phyloP scores from a whole-genome alignment of 768 basidiomycete species.

The Amanita subjunquillea region DNA sequence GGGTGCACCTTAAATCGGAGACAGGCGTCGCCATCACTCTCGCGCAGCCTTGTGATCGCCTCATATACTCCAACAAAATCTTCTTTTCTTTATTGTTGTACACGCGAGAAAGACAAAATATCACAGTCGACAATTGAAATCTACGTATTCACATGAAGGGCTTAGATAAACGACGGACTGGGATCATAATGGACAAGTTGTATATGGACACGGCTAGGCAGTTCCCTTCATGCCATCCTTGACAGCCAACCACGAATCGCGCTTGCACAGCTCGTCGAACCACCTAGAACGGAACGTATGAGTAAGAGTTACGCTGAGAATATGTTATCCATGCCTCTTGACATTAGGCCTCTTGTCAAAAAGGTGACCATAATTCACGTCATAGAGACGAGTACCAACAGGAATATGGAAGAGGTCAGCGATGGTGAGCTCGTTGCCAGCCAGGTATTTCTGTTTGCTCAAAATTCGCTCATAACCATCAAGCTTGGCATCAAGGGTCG shows the following conservation, averaged over 20 bases:
- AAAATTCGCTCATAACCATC: constrained; percentile 49
- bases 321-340: constrained; percentile 19
- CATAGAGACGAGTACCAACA: constrained; percentile 16
- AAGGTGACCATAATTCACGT: constrained; percentile 18
- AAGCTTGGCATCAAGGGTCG: constrained; percentile 29
- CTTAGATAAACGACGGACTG: too few relatives aligned
- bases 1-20: too few relatives aligned
- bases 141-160: too few relatives aligned
- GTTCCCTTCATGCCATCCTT: constrained; percentile 22
- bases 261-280: constrained; percentile 24
- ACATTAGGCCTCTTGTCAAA: constrained; percentile 29
- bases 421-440: constrained; percentile 44
- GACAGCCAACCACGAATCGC: constrained; percentile 39
- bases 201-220: background rate
- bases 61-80: too few relatives aligned
- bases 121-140: too few relatives aligned
- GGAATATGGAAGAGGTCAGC: constrained; percentile 53
- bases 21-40: too few relatives aligned
- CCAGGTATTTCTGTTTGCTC: constrained; percentile 44
- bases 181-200: too few relatives aligned
- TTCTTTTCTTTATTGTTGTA: too few relatives aligned
- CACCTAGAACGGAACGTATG: constrained; percentile 10
- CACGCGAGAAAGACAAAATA: too few relatives aligned
- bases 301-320: background rate
- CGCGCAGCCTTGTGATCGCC: too few relatives aligned